phyloP scores from a whole-genome alignment of 352 stramenopile species.

The Globisporangium barbulae region DNA sequence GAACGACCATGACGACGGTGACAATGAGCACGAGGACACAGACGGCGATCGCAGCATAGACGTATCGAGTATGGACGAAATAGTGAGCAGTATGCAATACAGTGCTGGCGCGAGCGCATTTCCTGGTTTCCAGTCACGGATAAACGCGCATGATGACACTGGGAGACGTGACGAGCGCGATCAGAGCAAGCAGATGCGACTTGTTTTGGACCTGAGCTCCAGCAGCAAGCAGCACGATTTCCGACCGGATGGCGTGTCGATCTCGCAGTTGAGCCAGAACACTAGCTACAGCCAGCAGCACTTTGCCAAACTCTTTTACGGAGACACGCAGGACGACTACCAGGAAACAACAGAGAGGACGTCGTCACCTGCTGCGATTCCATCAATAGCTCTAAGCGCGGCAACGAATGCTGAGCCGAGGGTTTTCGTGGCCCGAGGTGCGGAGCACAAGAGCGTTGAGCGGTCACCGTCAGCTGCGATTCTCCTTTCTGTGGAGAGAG shows the following conservation, averaged over 20 bases:
- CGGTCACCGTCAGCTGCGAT: conserved; percentile 22
- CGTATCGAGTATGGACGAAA: background rate
- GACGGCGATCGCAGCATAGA: conserved; percentile 5
- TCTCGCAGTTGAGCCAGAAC: conserved; percentile 20
- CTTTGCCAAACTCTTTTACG: conserved; percentile 46
- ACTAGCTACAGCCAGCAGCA: conserved; percentile 24
- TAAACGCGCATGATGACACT: background rate
- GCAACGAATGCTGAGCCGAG: background rate
- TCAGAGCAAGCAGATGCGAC: conserved; percentile 16
- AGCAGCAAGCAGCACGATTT: conserved; percentile 6
- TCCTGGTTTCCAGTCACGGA: conserved; percentile 28
- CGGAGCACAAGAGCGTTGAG: background rate
- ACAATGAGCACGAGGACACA: background rate
- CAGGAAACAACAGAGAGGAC: conserved; percentile 10
- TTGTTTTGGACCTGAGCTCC: conserved; percentile 34
- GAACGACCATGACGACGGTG: background rate
- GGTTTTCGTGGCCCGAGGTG: background rate
- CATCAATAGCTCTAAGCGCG: background rate
- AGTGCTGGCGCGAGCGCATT: conserved; percentile 65
- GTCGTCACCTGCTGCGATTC: background rate
- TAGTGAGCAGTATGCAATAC: conserved; percentile 33
- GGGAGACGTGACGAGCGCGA: background rate
- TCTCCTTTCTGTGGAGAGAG: conserved; percentile 24
- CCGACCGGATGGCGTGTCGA: conserved; percentile 11
- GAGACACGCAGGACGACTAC: conserved; percentile 49